Evolutionary conservation across 352 stramenopile species (phyloP).

Genomic region (Pythium biforme): DNA sequence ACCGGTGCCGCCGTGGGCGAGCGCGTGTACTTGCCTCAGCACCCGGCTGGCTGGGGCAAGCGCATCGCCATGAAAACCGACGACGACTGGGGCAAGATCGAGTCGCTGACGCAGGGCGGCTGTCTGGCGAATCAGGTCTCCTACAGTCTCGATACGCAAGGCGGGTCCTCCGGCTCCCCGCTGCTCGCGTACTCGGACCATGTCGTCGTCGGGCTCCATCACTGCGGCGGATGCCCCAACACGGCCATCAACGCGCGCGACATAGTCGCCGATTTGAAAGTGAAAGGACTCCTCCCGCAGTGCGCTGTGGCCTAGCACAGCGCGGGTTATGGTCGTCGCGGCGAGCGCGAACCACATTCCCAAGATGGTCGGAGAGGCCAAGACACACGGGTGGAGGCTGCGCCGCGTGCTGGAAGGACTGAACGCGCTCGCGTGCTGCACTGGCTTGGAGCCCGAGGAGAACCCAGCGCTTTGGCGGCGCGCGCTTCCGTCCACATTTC

Average conservation of each 20-base stretch:
- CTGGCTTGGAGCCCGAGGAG: background rate
- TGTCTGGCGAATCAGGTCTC: conserved; percentile 51
- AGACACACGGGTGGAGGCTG: background rate
- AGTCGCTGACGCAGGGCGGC: conserved; percentile 35
- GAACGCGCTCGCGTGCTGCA: background rate
- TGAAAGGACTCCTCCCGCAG: conserved; percentile 36
- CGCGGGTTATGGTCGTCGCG: no score
- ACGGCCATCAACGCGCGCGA: conserved; percentile 62
- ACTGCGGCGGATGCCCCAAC: conserved; percentile 71
- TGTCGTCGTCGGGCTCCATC: conserved; percentile 55
- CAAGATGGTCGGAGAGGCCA: no score
- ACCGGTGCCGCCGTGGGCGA: conserved; percentile 46
- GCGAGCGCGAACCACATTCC: no score
- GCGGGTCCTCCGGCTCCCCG: conserved; percentile 62
- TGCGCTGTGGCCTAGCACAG: conserved; percentile 32
- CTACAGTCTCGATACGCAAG: conserved; percentile 64
- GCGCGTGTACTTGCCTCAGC: conserved; percentile 58
- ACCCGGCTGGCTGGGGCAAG: conserved; percentile 60
- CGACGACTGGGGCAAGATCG: conserved; percentile 35
- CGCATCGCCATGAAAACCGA: conserved; percentile 58
- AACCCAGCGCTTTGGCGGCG: background rate
- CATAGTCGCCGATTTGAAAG: conserved; percentile 48
- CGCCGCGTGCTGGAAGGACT: background rate
- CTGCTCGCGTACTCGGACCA: conserved; percentile 56
- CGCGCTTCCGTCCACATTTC: no score